Evolutionary conservation across 345 rosid genomes (phyloP), one percentile per base, ranked within the genome.

Genomic region (Lepidium aucheri): DNA sequence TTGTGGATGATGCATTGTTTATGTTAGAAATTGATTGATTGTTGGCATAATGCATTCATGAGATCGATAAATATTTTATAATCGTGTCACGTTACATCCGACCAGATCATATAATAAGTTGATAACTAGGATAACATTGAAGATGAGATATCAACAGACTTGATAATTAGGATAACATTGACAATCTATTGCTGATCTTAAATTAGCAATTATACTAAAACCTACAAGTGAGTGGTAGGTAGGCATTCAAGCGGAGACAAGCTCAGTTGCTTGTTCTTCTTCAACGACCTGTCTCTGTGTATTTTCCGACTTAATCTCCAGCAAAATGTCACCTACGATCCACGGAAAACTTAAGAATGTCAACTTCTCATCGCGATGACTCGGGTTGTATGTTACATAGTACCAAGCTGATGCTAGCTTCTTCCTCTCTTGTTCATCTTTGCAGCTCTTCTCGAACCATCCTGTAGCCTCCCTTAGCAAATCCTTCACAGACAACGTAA

Each of bases 331-430:
- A 33, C 87, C 89, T 0, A 88, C 79, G 38, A 84, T 79, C 99
- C 93, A 90, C 4, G 95, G 95, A 36, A 94, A 90, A 76, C 99
- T 86, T 75, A 94, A 54, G 83, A 76, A 86, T 6, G 45, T 81
- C 44, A 12, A 28, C 56, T 75, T 57, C 68, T 76, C 85, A 9
- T 45, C 64, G 45, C 9, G 22, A 44, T 77, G 70, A 36, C 63
- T 74, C 4, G 86, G 86, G 68, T 78, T 89, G 68, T 88, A 90
- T 0, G 92, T 84, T 9, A 86, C 86, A 55, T 82, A 85, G 67
- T 90, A 90, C 99, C 97, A 88, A 6, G 97, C 97, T 0, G 96
- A 85, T n/a, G 99, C 94, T 73, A 90, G 41, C 63, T 69, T 65
- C 78, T 58, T 41, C 63, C 57, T 53, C 72, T 64, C 74, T 61